Evolutionary conservation across 129 eudicot species (phyloP).

Genomic region (Flaveria trinervia): DNA sequence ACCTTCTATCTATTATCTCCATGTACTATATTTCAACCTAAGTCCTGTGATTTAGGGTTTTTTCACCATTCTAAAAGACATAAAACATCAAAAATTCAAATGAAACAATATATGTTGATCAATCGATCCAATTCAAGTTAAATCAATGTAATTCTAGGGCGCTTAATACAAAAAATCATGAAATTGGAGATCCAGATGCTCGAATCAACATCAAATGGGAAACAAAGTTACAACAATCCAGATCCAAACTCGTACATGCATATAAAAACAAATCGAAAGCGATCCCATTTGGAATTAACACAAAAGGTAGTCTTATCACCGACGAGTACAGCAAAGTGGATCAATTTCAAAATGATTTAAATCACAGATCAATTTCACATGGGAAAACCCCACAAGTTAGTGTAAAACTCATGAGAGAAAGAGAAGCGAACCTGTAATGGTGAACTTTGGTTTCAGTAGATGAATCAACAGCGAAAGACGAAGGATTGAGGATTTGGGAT

Average conservation of each 20-base stretch:
- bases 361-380: background rate
- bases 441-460: background rate
- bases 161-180: background rate
- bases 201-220: background rate
- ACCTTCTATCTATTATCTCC: too few relatives aligned
- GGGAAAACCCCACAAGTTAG: background rate
- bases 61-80: background rate
- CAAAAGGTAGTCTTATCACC: background rate
- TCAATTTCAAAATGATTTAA: background rate
- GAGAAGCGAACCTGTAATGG: slow-evolving; percentile 24
- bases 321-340: background rate
- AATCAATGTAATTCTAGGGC: background rate
- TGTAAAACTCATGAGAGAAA: slow-evolving; percentile 10
- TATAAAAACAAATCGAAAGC: slow-evolving; percentile 7
- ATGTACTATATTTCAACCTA: background rate
- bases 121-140: background rate
- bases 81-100: background rate
- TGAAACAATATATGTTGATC: background rate
- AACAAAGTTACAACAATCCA: background rate
- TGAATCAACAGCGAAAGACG: background rate
- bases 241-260: slow-evolving; percentile 16
- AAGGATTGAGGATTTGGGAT: slow-evolving; percentile 19
- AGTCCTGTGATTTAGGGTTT: background rate
- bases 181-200: slow-evolving; percentile 14
- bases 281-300: background rate